A percentile compares a stretch with the other conserved stretches of the same genome.
Evolutionary conservation across 768 basidiomycete species (phyloP).

Genomic region (Dendrothele bispora): DNA sequence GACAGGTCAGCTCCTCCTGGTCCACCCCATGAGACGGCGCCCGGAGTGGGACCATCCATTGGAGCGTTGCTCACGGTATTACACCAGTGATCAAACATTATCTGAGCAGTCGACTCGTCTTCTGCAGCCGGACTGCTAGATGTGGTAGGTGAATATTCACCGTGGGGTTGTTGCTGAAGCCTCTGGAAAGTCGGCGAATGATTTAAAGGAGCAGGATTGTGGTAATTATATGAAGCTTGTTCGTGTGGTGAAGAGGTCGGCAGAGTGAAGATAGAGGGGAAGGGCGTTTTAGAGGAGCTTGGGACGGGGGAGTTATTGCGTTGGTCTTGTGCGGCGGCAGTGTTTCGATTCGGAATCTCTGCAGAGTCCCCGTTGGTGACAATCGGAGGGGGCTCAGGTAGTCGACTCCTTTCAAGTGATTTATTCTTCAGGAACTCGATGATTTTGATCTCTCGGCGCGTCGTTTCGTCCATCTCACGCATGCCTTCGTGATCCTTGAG

Average conservation of each 20-base stretch:
- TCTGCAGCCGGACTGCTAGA: conserved; percentile 73
- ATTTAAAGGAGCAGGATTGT: too few relatives aligned
- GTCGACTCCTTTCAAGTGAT: conserved; percentile 50
- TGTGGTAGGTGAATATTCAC: conserved; percentile 59
- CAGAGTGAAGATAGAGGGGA: conserved; percentile 23
- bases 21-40: conserved; percentile 59
- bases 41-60: conserved; percentile 48
- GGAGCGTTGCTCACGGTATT: conserved; percentile 73
- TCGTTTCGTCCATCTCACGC: conserved; percentile 80
- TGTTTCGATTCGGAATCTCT: conserved; percentile 21
- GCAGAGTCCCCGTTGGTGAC: conserved; percentile 24
- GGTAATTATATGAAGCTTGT: too few relatives aligned
- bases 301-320: conserved; percentile 36
- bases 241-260: too few relatives aligned
- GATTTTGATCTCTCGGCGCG: conserved; percentile 77
- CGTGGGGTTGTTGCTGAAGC: conserved; percentile 45
- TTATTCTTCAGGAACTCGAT: conserved; percentile 80
- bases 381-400: conserved; percentile 25
- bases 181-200: conserved; percentile 59
- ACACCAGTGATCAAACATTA: conserved; percentile 82
- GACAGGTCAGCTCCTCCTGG: conserved; percentile 56
- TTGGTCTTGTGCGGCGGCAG: conserved; percentile 52
- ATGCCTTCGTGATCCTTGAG: conserved; percentile 64
- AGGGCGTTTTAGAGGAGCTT: conserved; percentile 29
- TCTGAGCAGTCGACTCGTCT: conserved; percentile 75